These are phyloP conservation scores for Penicillium malachiteum DNA, from an alignment of 495 filamentous ascomycete genomes.

Conservation along the genomic window DNA sequence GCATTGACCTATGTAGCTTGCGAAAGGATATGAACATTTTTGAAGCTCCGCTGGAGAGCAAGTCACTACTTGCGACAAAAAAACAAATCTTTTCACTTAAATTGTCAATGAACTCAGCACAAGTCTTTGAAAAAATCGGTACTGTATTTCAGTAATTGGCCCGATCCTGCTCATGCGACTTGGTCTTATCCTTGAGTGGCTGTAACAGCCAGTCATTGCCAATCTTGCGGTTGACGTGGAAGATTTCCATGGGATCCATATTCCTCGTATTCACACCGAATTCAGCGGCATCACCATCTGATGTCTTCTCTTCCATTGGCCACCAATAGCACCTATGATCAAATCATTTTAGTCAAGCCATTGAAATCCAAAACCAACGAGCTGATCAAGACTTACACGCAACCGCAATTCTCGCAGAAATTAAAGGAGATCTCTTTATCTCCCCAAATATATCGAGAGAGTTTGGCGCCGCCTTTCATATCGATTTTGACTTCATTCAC, in stretches of 20 bases:
- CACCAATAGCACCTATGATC: conserved; percentile 10
- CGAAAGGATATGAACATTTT: no score
- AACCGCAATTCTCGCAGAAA: conserved; percentile 14
- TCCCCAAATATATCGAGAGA: conserved; percentile 13
- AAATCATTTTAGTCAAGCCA: conserved; percentile 3
- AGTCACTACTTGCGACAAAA: no score
- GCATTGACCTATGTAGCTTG: no score
- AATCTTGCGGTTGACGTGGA: conserved; percentile 12
- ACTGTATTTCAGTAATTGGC: conserved; percentile 31
- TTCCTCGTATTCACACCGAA: conserved; percentile 14
- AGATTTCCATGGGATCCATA: conserved; percentile 11
- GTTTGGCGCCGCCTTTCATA: conserved; percentile 10
- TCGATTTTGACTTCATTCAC: conserved; percentile 14
- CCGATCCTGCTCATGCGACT: conserved; percentile 8
- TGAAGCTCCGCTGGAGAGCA: no score
- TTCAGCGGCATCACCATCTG: conserved; percentile 1
- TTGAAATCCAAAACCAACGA: conserved; percentile 4
- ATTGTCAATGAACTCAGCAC: no score
- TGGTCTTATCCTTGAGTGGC: conserved; percentile 5
- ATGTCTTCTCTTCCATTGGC: conserved; percentile 7
- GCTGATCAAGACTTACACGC: conserved; percentile 11
- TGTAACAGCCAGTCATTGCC: conserved; percentile 4
- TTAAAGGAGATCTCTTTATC: conserved; percentile 11
- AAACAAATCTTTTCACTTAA: no score
- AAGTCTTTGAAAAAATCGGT: conserved; percentile 3